phyloP scores from a whole-genome alignment of 768 basidiomycete genomes.

The Pholiota molesta region DNA sequence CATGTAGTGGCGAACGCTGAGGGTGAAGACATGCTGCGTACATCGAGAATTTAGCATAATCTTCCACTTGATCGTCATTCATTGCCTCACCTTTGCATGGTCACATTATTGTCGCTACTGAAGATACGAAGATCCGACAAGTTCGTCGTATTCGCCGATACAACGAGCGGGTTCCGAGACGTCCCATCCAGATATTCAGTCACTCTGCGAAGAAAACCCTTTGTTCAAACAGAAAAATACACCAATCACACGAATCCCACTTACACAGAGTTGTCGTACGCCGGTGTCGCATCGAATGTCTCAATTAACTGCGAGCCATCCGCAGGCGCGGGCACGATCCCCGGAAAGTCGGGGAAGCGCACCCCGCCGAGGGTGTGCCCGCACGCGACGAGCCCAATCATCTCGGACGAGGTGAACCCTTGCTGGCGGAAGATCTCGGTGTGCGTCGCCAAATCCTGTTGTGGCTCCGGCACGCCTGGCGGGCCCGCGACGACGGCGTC shows the following conservation, averaged over 20 bases:
- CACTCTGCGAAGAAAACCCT: constrained; percentile 31
- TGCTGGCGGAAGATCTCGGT: constrained; percentile 37
- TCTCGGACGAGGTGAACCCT: constrained; percentile 45
- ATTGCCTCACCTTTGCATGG: constrained; percentile 38
- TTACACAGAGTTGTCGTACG: constrained; percentile 42
- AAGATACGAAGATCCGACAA: constrained; percentile 45
- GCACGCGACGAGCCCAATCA: constrained; percentile 49
- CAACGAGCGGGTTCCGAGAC: constrained; percentile 41
- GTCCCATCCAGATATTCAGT: constrained; percentile 42
- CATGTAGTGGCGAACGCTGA: constrained; percentile 35
- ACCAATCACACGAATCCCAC: constrained; percentile 7
- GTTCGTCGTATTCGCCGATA: constrained; percentile 34
- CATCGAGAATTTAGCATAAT: background rate
- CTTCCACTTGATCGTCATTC: background rate
- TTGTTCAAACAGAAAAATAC: background rate
- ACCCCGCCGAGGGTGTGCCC: constrained; percentile 50
- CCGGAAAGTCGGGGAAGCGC: constrained; percentile 42
- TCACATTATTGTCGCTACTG: constrained; percentile 39
- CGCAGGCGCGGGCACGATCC: constrained; percentile 32
- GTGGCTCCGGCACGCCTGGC: constrained; percentile 42
- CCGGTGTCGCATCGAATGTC: constrained; percentile 35
- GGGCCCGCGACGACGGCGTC: constrained; percentile 42
- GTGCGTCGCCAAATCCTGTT: constrained; percentile 38
- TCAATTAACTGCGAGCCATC: constrained; percentile 25
- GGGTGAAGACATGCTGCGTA: constrained; percentile 28